Base-by-base conservation (phyloP, 2,329 filamentous ascomycete genomes). In the Biscogniauxia mediterranea region DNA sequence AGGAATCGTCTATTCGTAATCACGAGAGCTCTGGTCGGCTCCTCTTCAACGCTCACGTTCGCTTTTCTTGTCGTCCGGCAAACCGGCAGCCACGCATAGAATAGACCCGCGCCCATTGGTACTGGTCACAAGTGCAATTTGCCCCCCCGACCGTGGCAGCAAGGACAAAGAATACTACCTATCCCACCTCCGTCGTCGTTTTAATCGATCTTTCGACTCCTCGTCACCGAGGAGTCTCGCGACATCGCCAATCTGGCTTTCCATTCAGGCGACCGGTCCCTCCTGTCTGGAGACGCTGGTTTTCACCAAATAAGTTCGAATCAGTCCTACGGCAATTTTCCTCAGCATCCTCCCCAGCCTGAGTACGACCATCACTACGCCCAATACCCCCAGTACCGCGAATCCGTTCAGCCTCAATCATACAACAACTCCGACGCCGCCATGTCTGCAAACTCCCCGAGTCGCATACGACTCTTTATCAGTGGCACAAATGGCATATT, bases 401-500 rank as follows among this genome's bases (percentile, higher is more conserved):
- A 62, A 8, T 61, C 61, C 38, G 38, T 17, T 13, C 61, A 58
- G 11, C 28, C 59, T 6, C 63, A 64, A 32, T 55, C 63, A 21
- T 71, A 68, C 66, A 69, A 67, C 71, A 76, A 72, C 63, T 68
- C 69, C 53, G 74, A 70, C 60, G 69, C 74, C 59, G 73, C 72
- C 58, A 76, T 78, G 66, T 69, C 75, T 55, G 65, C 70, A 58
- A 66, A 72, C 55, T 66, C 70, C n/a, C 74, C 73, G 61, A 74
- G 69, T 58, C 72, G 69, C 65, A 68, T 65, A 54, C 66, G 65
- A 53, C 67, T 68, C 59, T 72, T 76, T 70, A 74, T 70, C 64
- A 70, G 72, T 66, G 72, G 73, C 70, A 86, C 78, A 69, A 86
- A 93, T 80, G 94, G 93, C 74, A 86, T 90, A 69, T 89, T 96